phyloP scores from a whole-genome alignment of 1,139 yeast genomes.

The Arxiozyma telluris region DNA sequence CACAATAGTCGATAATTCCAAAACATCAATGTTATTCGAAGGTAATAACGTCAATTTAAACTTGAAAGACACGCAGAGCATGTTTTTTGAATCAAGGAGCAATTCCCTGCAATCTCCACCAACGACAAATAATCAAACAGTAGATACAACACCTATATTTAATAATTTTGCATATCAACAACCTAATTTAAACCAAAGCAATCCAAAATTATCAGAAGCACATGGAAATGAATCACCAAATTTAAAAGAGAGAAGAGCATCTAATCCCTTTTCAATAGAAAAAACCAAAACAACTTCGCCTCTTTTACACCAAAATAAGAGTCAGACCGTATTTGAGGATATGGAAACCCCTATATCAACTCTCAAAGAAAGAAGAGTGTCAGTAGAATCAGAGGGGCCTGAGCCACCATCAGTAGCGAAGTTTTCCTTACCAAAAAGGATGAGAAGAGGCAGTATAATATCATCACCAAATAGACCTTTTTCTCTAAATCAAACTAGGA shows the following conservation, averaged over 20 bases:
- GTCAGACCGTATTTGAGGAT: neutral
- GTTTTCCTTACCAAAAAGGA: neutral
- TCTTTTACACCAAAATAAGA: neutral
- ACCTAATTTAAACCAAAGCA: neutral
- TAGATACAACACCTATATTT: neutral
- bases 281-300: neutral
- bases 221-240: neutral
- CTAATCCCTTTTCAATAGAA: neutral
- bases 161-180: neutral
- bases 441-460: neutral
- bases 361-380: neutral
- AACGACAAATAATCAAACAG: neutral
- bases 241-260: neutral
- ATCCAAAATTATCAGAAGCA: neutral
- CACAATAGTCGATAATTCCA: neutral
- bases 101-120: neutral
- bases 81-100: neutral
- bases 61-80: neutral
- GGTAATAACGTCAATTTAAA: no score
- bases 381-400: neutral
- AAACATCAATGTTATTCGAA: neutral
- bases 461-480: neutral
- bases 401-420: neutral
- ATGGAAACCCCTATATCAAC: neutral
- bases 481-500: neutral